Conservation (phyloP, 1,139 yeast species). For the Taiozyma sp. region DNA sequence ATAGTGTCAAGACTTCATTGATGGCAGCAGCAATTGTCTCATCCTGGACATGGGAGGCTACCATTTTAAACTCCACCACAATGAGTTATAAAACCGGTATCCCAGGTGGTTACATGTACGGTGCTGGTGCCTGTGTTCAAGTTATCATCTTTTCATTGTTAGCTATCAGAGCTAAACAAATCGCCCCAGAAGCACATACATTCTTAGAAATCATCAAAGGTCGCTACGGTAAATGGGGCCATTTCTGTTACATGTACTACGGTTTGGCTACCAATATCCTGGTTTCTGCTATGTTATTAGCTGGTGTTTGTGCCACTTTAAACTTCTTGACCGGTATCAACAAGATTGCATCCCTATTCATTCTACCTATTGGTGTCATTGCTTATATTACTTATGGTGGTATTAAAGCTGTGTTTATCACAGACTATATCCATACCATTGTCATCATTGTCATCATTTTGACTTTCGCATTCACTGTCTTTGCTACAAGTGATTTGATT, state of each 20-base stretch:
- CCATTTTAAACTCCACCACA: slow-evolving; percentile 71
- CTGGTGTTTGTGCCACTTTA: slow-evolving; percentile 84
- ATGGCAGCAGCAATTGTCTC: slow-evolving; percentile 86
- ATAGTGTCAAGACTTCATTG: slow-evolving; percentile 76
- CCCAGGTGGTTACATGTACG: slow-evolving; percentile 71
- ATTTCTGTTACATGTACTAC: slow-evolving; percentile 65
- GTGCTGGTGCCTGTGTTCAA: slow-evolving; percentile 68
- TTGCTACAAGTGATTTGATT: slow-evolving; percentile 52
- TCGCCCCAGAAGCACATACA: slow-evolving; percentile 76
- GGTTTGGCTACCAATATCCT: slow-evolving; percentile 83
- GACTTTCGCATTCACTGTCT: slow-evolving; percentile 59
- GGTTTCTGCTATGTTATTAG: slow-evolving; percentile 82
- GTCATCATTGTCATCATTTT: slow-evolving; percentile 58
- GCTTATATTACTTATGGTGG: slow-evolving; percentile 86
- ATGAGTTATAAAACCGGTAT: slow-evolving; percentile 78
- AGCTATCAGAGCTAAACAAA: slow-evolving; percentile 69
- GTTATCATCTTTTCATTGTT: slow-evolving; percentile 66
- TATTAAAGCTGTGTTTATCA: slow-evolving; percentile 82
- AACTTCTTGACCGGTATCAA: slow-evolving; percentile 78
- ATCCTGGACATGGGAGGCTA: slow-evolving; percentile 95
- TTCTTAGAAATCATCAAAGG: slow-evolving; percentile 65
- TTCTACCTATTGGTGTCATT: slow-evolving; percentile 80
- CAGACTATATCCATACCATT: slow-evolving; percentile 77
- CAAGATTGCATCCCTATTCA: slow-evolving; percentile 73
- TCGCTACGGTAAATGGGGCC: slow-evolving; percentile 69